These are phyloP conservation scores for Diplocarpon mali DNA, from an alignment of 2,329 filamentous ascomycete species.

Conservation along the genomic window DNA sequence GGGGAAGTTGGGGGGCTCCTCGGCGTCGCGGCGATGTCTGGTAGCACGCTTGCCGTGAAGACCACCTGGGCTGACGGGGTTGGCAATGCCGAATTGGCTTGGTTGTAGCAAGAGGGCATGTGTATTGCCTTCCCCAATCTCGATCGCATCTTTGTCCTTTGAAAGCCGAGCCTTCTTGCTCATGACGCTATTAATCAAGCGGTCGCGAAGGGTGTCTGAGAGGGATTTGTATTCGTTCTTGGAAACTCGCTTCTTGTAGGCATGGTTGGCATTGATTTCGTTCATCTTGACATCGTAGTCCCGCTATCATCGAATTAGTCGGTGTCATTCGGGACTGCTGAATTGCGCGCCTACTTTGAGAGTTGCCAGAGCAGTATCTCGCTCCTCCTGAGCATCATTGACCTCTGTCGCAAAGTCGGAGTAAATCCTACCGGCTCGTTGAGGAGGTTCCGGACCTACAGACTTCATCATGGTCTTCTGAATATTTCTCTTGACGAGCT, in stretches of 20 bases:
- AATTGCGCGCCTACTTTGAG: slow-evolving; percentile 54
- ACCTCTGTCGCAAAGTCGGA: slow-evolving; percentile 75
- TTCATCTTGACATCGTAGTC: slow-evolving; percentile 52
- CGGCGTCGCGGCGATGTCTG: slow-evolving; percentile 45
- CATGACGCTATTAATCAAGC: slow-evolving; percentile 54
- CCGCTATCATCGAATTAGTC: slow-evolving; percentile 33
- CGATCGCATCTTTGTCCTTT: slow-evolving; percentile 56
- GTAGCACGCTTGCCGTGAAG: slow-evolving; percentile 53
- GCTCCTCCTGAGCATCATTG: slow-evolving; percentile 77
- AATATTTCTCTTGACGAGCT: slow-evolving; percentile 24
- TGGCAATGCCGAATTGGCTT: slow-evolving; percentile 55
- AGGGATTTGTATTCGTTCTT: slow-evolving; percentile 49
- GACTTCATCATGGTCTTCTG: slow-evolving; percentile 26
- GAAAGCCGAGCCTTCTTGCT: slow-evolving; percentile 53
- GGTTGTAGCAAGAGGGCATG: slow-evolving; percentile 51
- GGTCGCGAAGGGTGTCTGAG: slow-evolving; percentile 50
- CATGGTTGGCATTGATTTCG: slow-evolving; percentile 47
- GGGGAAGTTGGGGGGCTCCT: slow-evolving; percentile 43
- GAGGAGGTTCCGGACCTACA: slow-evolving; percentile 29
- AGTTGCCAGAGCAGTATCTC: slow-evolving; percentile 71
- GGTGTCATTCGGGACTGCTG: slow-evolving; percentile 2
- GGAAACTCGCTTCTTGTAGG: slow-evolving; percentile 52
- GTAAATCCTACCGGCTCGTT: slow-evolving; percentile 73
- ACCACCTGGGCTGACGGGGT: slow-evolving; percentile 52
- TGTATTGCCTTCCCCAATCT: slow-evolving; percentile 51